phyloP scores from a whole-genome alignment of 163 green algal genomes.

The Scenedesmus sp. region DNA sequence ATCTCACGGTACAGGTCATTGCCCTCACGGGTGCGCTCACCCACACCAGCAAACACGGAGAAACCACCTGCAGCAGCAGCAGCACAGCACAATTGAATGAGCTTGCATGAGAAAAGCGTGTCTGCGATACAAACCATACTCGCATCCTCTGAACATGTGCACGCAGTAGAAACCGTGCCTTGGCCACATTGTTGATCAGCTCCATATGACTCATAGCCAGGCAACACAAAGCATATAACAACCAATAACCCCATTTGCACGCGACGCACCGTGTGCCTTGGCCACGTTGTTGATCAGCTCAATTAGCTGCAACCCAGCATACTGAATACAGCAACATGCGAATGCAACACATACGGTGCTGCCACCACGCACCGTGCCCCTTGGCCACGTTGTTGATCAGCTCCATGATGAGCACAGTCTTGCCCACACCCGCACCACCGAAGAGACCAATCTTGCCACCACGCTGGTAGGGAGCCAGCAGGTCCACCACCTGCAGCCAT shows the following conservation, averaged over 20 bases:
- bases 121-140: too few relatives aligned
- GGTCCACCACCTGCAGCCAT: conserved; percentile 93
- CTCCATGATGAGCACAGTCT: conserved; percentile 99
- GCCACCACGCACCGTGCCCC: conserved; percentile 87
- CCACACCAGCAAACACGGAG: conserved; percentile 99
- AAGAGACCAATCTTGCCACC: conserved; percentile 99
- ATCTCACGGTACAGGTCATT: conserved; percentile 99
- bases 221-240: too few relatives aligned
- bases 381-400: conserved; percentile 99
- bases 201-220: conserved; percentile 82
- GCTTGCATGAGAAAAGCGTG: too few relatives aligned
- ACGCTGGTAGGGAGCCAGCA: conserved; percentile 98
- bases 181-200: conserved; percentile 99
- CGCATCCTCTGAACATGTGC: too few relatives aligned
- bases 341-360: not conserved
- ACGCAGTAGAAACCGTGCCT: conserved; percentile 79
- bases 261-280: conserved; percentile 93
- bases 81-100: not conserved
- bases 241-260: not conserved
- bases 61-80: conserved; percentile 90
- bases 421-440: conserved; percentile 98
- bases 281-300: conserved; percentile 99
- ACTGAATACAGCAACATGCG: too few relatives aligned
- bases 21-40: conserved; percentile 98
- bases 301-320: conserved; percentile 94